Base-by-base conservation (phyloP, 495 filamentous ascomycete genomes). In the Aspergillus nanangensis region DNA sequence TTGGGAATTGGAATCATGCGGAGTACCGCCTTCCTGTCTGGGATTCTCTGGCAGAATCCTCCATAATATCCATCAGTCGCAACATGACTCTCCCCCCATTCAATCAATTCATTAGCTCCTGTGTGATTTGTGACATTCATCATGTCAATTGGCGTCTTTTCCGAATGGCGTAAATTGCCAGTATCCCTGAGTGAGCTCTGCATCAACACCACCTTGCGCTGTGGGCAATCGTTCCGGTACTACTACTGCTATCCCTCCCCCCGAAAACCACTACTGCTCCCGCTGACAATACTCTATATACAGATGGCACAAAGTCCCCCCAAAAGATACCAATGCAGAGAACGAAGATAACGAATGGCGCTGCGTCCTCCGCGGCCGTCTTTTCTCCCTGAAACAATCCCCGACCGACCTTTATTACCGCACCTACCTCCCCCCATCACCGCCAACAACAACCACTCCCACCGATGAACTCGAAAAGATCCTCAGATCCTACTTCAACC, bases 121-220 rank as follows among this genome's bases (percentile, higher is more conserved):
- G 25, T n/a, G n/a, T n/a, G n/a, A n/a, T n/a, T n/a, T n/a, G n/a
- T n/a, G n/a, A n/a, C n/a, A n/a, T n/a, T n/a, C n/a, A 29, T 7
- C 5, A 29, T 29, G 25, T 5, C 25, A 7, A 29, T 7, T 20
- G 20, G 9, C 24, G 19, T 29, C 33, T 32, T 76, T 23, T 70
- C 78, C 17, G 84, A 87, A 52, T 95, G 90, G 89, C 78, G 77
- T 36, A 90, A 86, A 68, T 74, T 95, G 44, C 87, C 90, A 29
- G 67, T 95, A 35, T 86, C 76, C 50, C 69, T 94, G 20, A 74
- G 79, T 21, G 91, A 96, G 60, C 78, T 96, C 22, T 95, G 88
- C 51, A 86, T 96, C 45, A 86, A 94, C 56, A 96, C 91, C 0
- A 94, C 89, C 1, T 71, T 96, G 13, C 82, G 89, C 40, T 95